Base-by-base conservation (phyloP, 305 asterid species). In the Salvia sclarea region DNA sequence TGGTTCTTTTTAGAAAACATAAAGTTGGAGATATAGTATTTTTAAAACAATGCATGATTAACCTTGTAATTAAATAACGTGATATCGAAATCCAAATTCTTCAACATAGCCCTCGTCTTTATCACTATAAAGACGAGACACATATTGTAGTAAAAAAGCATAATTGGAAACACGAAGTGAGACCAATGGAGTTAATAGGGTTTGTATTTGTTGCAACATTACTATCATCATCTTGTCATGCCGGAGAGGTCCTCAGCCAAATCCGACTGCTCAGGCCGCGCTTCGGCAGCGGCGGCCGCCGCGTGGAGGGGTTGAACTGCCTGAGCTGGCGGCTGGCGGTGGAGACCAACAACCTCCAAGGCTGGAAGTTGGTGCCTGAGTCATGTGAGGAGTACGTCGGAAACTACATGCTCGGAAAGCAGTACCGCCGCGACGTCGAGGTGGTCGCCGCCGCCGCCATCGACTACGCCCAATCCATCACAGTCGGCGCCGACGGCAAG, bases 281-380 rank as follows among this genome's bases (percentile, higher is more conserved):
- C n/a, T 43, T 57, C 25, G 70, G 77, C 28, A 0, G 49, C 11
- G 48, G 66, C 12, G 75, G 79, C 54, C 52, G 33, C 22, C 77
- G 11, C 0, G 33, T 47, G 2, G 25, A 45, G 17, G 77, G 67
- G 1, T 7, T 76, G 5, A 63, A 83, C 74, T 83, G 89, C 70
- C 59, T 72, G 73, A 85, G 94, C 79, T 87, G 91, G 94, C 80
- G 94, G 73, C 50, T 83, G 44, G 89, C 75, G 35, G 91, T 83
- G 79, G 94, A 87, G 80, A 63, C 91, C 8, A 82, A 83, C 71
- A 85, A 84, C 56, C 69, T 76, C 64, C 68, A n/a, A 0, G 17
- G 63, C 35, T 82, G 88, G 89, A 58, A 4, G 48, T 1, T 64
- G 24, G 85, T 82, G 50, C 88, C 88, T 0, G 24, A 3, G 31